Evolutionary conservation across 179 eudicot genomes (phyloP).

Genomic region (Beta corolliflora): DNA sequence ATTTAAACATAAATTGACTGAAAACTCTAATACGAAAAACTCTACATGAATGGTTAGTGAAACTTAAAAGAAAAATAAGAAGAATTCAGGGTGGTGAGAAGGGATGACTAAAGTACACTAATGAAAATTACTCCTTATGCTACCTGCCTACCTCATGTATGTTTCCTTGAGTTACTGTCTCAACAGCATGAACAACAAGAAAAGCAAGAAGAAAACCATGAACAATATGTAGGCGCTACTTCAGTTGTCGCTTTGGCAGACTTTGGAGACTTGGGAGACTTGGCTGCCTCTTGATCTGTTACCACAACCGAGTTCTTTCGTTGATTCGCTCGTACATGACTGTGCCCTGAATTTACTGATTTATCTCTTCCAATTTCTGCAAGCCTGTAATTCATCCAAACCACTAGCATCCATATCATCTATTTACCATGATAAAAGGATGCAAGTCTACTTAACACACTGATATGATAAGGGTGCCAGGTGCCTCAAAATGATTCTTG

Average conservation of each 20-base stretch:
- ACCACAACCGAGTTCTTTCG: slow-evolving; percentile 10
- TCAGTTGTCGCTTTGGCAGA: slow-evolving; percentile 16
- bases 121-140: background rate
- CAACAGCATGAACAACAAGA: slow-evolving; percentile 44
- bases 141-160: too few relatives aligned
- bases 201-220: slow-evolving; percentile 47
- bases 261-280: slow-evolving; percentile 31
- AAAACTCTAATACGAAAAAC: too few relatives aligned
- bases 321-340: slow-evolving; percentile 20
- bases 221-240: slow-evolving; percentile 29
- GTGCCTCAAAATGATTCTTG: background rate
- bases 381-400: slow-evolving; percentile 33
- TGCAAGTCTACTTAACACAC: background rate
- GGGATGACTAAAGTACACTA: background rate
- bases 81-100: too few relatives aligned
- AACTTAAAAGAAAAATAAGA: too few relatives aligned
- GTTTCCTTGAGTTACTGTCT: background rate
- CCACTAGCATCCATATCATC: background rate
- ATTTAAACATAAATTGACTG: too few relatives aligned
- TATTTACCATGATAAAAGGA: background rate
- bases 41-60: too few relatives aligned
- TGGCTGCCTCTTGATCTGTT: slow-evolving; percentile 27
- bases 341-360: slow-evolving; percentile 37
- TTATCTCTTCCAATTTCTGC: slow-evolving; percentile 33
- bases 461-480: background rate